Percentiles rank a stretch among this genome's conserved stretches.
These are phyloP conservation scores for Amylostereum areolatum DNA, from an alignment of 1,284 basidiomycete species.

Conservation along the genomic window DNA sequence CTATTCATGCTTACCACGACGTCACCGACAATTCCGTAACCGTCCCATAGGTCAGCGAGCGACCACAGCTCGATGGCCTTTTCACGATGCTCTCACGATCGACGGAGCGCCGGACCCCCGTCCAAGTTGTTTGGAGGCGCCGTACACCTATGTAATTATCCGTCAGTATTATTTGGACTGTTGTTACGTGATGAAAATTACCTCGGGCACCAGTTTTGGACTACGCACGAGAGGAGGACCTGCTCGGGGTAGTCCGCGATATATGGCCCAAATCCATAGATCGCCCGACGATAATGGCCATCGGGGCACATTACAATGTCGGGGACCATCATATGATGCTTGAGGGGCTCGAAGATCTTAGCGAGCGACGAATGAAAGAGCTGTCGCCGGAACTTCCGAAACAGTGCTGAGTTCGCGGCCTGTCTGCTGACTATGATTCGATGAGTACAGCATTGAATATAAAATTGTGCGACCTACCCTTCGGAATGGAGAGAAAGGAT, in stretches of 20 bases:
- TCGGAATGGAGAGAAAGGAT: slow-evolving; percentile 3
- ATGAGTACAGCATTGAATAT: too few species aligned
- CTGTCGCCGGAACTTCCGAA: slow-evolving; percentile 10
- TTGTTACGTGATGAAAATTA: not conserved
- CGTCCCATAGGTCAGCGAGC: slow-evolving; percentile 2
- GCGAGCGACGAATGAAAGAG: slow-evolving; percentile 5
- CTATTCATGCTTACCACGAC: not conserved
- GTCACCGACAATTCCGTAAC: slow-evolving; percentile 2
- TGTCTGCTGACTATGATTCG: too few species aligned
- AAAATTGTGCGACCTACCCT: not conserved
- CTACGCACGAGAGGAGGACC: slow-evolving; percentile 10
- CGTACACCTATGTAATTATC: not conserved
- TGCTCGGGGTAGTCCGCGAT: slow-evolving; percentile 21
- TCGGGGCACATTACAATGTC: slow-evolving; percentile 13
- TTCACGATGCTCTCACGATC: too few species aligned
- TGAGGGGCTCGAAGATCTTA: slow-evolving; percentile 8
- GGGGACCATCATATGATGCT: slow-evolving; percentile 10
- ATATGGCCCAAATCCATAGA: slow-evolving; percentile 15
- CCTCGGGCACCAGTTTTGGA: slow-evolving; percentile 19
- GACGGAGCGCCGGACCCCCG: too few species aligned
- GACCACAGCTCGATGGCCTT: too few species aligned
- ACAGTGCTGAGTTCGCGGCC: slow-evolving; percentile 2
- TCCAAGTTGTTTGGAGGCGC: not conserved
- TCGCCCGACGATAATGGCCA: slow-evolving; percentile 2
- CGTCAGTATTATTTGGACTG: not conserved